These are phyloP conservation scores for Lenzites betulinus DNA, from an alignment of 768 basidiomycete species.

Conservation along the genomic window DNA sequence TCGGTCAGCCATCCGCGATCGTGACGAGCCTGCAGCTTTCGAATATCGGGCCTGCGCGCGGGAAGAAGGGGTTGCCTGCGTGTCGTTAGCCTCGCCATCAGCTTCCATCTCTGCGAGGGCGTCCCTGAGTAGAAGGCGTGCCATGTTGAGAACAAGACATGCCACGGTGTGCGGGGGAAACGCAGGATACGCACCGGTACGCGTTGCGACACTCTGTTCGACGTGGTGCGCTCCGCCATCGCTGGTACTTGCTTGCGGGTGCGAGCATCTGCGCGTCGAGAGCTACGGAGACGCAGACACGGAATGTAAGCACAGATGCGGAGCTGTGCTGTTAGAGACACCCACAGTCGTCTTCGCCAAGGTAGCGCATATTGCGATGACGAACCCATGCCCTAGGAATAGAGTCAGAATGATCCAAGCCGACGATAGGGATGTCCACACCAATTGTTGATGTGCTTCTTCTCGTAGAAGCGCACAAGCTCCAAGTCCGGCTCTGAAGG, in stretches of 20 bases:
- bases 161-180: too few relatives aligned
- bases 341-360: constrained; percentile 66
- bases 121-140: background rate
- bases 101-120: constrained; percentile 19
- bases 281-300: constrained; percentile 39
- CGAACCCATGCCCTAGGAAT: constrained; percentile 62
- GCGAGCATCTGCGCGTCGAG: constrained; percentile 67
- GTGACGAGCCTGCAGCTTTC: background rate
- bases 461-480: constrained; percentile 83
- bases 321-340: background rate
- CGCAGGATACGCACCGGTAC: constrained; percentile 50
- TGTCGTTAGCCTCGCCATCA: background rate
- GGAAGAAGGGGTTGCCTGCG: background rate
- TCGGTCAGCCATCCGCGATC: background rate
- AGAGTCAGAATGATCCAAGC: constrained; percentile 3
- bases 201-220: constrained; percentile 62
- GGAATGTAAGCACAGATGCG: background rate
- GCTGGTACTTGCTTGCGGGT: constrained; percentile 50
- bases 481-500: constrained; percentile 39
- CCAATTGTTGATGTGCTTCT: constrained; percentile 54
- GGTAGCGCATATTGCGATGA: constrained; percentile 53
- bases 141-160: too few relatives aligned
- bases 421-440: constrained; percentile 28
- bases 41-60: background rate
- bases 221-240: constrained; percentile 56